Evolutionary conservation across 495 filamentous ascomycete species (phyloP), one percentile per base, ranked within the genome.

Genomic region (Aspergillus bridgeri): DNA sequence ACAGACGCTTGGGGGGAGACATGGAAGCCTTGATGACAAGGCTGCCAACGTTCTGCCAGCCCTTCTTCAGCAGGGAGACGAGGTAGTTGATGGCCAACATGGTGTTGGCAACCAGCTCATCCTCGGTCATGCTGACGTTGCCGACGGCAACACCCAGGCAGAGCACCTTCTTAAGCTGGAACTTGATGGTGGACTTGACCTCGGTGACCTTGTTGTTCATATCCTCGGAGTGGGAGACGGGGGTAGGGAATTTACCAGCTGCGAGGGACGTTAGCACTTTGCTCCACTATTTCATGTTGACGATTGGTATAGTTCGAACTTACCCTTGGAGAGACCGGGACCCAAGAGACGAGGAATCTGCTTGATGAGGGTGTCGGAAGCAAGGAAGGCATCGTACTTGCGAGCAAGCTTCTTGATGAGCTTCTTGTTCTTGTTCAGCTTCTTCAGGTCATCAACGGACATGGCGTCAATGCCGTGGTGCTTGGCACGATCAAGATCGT

Each of bases 341-440:
- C 94, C 94, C 66, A 98, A 79, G 69, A 98, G 91, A 95, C 94
- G 94, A 62, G 94, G 94, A 69, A 98, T 98, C 85, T 98, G 95
- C 85, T 95, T 96, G 86, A 98, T 96, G 65, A 98, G 79, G 71
- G 87, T 78, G 69, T 98, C 94, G 72, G 92, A 97, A 72, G 94
- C 88, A 71, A 98, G 79, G 81, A 98, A 98, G 64, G 92, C 93
- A 81, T 98, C 95, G 86, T 98, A 98, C 83, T 98, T 98, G 83
- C 92, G 91, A 63, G 94, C 95, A 60, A 98, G 90, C 87, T 98
- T 98, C 89, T 98, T 98, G 88, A 98, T 97, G 67, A 98, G 86
- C 87, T 98, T 98, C 88, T 98, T 98, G 89, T 98, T 98, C 89
- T 98, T 98, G 87, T 98, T 98, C 63, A 98, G 89, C 88, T 98